phyloP scores from a whole-genome alignment of 2,329 filamentous ascomycete species.

The Hypoxylon sp. region DNA sequence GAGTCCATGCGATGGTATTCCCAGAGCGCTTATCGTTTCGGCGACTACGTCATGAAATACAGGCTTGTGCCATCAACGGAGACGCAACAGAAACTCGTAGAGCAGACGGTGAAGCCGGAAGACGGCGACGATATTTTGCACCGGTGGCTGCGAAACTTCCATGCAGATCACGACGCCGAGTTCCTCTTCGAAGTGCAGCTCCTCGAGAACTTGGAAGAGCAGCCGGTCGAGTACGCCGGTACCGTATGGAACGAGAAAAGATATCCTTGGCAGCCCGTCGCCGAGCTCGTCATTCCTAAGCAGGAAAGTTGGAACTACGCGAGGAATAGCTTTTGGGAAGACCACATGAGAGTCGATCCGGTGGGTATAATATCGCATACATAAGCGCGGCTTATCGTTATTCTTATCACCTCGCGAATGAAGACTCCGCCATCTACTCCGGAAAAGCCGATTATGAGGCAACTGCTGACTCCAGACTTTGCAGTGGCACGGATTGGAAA shows the following conservation, averaged over 20 bases:
- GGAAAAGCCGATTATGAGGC: neutral
- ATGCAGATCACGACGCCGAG: constrained; percentile 54
- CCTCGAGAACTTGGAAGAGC: constrained; percentile 58
- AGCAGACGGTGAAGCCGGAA: constrained; percentile 51
- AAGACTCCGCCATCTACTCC: neutral
- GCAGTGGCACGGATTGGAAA: constrained; percentile 11
- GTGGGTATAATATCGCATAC: constrained; percentile 13
- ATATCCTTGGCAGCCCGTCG: constrained; percentile 61
- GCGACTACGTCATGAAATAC: constrained; percentile 61
- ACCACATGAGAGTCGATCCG: constrained; percentile 57
- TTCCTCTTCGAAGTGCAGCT: constrained; percentile 61
- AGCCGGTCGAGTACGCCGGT: constrained; percentile 59
- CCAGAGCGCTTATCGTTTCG: constrained; percentile 61
- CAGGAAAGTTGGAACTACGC: constrained; percentile 57
- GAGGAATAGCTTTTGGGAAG: constrained; percentile 57
- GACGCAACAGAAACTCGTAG: constrained; percentile 54
- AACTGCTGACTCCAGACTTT: constrained; percentile 7
- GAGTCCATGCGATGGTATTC: constrained; percentile 54
- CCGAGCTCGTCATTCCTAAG: constrained; percentile 48
- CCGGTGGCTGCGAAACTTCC: constrained; percentile 55
- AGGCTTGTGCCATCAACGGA: constrained; percentile 57
- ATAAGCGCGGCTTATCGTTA: neutral
- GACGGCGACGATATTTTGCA: constrained; percentile 53
- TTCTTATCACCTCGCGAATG: constrained; percentile 2
- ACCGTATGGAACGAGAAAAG: constrained; percentile 59